phyloP scores from a whole-genome alignment of 2,329 filamentous ascomycete species.

The Alternaria sp. region DNA sequence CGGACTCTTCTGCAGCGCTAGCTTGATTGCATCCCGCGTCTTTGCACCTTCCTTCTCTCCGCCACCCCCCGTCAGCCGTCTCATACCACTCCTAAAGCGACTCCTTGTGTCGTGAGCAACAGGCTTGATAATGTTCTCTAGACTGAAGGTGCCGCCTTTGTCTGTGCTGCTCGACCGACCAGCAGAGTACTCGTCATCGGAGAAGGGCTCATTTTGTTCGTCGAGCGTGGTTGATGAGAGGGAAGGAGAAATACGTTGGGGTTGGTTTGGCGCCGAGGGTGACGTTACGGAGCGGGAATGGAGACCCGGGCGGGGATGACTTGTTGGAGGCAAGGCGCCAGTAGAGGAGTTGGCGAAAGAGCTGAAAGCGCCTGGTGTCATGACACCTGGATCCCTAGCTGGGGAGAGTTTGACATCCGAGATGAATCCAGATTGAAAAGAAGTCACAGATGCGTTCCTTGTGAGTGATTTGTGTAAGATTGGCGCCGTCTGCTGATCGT shows the following conservation, averaged over 20 bases:
- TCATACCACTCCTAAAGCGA: conserved; percentile 63
- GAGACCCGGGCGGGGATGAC: conserved; percentile 66
- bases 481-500: conserved; percentile 91
- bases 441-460: conserved; percentile 73
- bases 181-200: conserved; percentile 73
- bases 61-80: conserved; percentile 67
- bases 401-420: conserved; percentile 72
- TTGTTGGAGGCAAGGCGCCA: conserved; percentile 29
- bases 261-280: conserved; percentile 65
- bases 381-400: conserved; percentile 59
- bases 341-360: conserved; percentile 40
- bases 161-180: conserved; percentile 45
- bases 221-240: conserved; percentile 76
- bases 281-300: conserved; percentile 88
- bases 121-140: conserved; percentile 66
- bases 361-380: conserved; percentile 67
- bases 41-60: conserved; percentile 53
- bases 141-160: conserved; percentile 31
- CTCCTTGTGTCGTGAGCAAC: conserved; percentile 62
- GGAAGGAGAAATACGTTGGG: conserved; percentile 56
- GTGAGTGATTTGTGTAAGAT: conserved; percentile 84
- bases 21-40: conserved; percentile 47
- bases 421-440: conserved; percentile 84
- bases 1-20: conserved; percentile 53
- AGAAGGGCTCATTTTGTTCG: conserved; percentile 77